These are phyloP conservation scores for Mesembryanthemum crystallinum DNA, from an alignment of 148 eudicot genomes.

Conservation along the genomic window DNA sequence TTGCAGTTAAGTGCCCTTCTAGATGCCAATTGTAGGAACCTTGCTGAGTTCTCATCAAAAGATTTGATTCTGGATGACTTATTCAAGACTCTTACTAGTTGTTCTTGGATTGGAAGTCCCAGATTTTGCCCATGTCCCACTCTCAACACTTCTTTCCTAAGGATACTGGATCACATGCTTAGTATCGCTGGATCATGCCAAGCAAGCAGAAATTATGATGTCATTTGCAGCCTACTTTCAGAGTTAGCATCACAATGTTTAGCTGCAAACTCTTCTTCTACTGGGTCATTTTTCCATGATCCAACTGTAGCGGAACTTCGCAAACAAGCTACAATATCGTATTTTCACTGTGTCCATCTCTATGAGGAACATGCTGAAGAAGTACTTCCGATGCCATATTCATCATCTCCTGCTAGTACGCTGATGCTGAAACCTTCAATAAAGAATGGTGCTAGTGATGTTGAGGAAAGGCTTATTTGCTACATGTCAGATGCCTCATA, in stretches of 20 bases:
- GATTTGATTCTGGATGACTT: slow-evolving; percentile 60
- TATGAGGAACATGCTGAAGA: slow-evolving; percentile 54
- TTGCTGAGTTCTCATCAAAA: slow-evolving; percentile 57
- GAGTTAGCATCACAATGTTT: slow-evolving; percentile 69
- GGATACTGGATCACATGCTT: slow-evolving; percentile 79
- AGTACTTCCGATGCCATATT: slow-evolving; percentile 23
- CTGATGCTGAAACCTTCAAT: slow-evolving; percentile 26
- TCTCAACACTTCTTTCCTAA: slow-evolving; percentile 57
- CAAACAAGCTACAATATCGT: slow-evolving; percentile 80
- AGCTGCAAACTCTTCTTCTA: slow-evolving; percentile 37
- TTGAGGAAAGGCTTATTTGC: slow-evolving; percentile 47
- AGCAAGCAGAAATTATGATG: slow-evolving; percentile 38
- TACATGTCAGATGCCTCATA: slow-evolving; percentile 75
- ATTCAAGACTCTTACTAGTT: slow-evolving; percentile 43
- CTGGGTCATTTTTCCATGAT: slow-evolving; percentile 46
- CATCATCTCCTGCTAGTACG: slow-evolving; percentile 28
- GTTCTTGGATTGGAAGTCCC: slow-evolving; percentile 84
- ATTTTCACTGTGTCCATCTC: slow-evolving; percentile 58
- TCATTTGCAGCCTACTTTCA: slow-evolving; percentile 51
- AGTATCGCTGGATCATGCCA: slow-evolving; percentile 55
- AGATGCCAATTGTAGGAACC: slow-evolving; percentile 70
- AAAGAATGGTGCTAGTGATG: slow-evolving; percentile 30
- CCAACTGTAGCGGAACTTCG: slow-evolving; percentile 75
- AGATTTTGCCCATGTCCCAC: slow-evolving; percentile 61
- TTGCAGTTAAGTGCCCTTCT: slow-evolving; percentile 73